Conservation (phyloP, 768 basidiomycete genomes). For the Calocera viscosa region DNA sequence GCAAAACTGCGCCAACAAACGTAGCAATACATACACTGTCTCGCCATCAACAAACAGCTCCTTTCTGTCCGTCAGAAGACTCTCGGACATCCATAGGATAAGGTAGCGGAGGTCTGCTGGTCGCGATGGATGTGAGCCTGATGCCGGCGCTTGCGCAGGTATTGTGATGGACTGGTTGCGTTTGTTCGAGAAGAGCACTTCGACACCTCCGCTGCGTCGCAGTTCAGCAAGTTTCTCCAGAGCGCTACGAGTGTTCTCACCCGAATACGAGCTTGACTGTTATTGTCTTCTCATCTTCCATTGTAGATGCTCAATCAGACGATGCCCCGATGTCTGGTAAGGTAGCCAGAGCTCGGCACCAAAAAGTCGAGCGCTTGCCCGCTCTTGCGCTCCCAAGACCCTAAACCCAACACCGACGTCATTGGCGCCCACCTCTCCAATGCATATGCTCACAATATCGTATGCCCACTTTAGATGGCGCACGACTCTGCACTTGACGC, state of each 20-base stretch:
- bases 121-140: conserved; percentile 23
- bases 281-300: conserved; percentile 9
- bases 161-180: conserved; percentile 47
- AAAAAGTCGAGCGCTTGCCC: background rate
- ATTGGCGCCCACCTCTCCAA: background rate
- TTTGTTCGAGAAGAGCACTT: conserved; percentile 65
- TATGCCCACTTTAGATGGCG: background rate
- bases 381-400: background rate
- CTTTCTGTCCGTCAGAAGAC: conserved; percentile 66
- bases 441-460: background rate
- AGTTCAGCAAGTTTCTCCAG: background rate
- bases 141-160: conserved; percentile 34
- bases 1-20: background rate
- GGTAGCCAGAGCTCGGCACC: background rate
- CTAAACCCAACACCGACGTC: background rate
- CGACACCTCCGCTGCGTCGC: conserved; percentile 55
- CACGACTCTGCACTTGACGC: background rate
- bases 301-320: too few species aligned
- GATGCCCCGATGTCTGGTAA: too few species aligned
- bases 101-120: conserved; percentile 60
- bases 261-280: conserved; percentile 55
- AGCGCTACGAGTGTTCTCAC: background rate
- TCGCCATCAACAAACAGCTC: conserved; percentile 82
- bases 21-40: conserved; percentile 51
- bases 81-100: conserved; percentile 62